Conservation (phyloP, 148 eudicot genomes). For the Camellia granthamiana region DNA sequence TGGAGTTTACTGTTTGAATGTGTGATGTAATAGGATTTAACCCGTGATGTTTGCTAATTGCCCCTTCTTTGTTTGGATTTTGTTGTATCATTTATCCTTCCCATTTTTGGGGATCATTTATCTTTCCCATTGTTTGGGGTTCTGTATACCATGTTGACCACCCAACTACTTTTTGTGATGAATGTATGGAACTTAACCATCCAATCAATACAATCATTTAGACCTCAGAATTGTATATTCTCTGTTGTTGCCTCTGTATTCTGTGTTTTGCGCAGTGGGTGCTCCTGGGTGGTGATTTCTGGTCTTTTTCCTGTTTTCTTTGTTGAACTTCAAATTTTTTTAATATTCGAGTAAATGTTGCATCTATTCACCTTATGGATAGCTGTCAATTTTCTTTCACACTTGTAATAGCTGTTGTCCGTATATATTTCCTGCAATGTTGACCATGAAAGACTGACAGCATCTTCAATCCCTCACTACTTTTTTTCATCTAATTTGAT, state of each 20-base stretch:
- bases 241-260: neutral
- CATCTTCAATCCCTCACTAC: no score
- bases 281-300: neutral
- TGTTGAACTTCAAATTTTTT: no score
- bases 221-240: neutral
- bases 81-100: conserved; percentile 28
- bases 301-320: no score
- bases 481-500: no score
- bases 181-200: conserved; percentile 18
- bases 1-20: conserved; percentile 28
- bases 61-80: conserved; percentile 9
- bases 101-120: neutral
- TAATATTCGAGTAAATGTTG: no score
- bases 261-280: neutral
- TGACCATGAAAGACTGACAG: no score
- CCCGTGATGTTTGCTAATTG: conserved; percentile 23
- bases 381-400: no score
- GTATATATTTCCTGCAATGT: no score
- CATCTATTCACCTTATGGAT: no score
- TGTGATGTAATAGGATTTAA: conserved; percentile 41
- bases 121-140: conserved; percentile 10
- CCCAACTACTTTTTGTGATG: neutral
- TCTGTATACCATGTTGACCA: neutral
- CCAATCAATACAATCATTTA: conserved; percentile 19
- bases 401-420: no score